phyloP scores from a whole-genome alignment of 164 flowering plant species.

The Vitis rotundifolia region DNA sequence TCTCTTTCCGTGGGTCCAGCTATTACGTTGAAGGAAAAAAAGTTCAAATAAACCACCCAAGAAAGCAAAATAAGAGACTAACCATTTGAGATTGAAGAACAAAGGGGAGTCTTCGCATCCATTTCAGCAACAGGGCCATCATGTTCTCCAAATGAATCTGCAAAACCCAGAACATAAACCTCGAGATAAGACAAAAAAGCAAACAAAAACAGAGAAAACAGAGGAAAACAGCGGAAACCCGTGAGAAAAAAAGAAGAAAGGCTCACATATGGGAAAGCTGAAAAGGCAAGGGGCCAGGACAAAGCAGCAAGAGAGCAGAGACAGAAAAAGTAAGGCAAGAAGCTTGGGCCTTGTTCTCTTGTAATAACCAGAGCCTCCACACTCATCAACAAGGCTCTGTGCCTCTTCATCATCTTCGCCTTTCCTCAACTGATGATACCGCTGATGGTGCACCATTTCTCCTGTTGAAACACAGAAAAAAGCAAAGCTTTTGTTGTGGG shows the following conservation, averaged over 20 bases:
- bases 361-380: conserved; percentile 30
- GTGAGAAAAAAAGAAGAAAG: too few relatives aligned
- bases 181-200: conserved; percentile 12
- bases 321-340: conserved; percentile 48
- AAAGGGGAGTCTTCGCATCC: conserved; percentile 26
- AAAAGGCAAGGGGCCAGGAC: conserved; percentile 47
- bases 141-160: conserved; percentile 54
- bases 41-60: background rate
- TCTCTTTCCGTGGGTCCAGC: background rate
- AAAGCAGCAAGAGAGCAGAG: conserved; percentile 55
- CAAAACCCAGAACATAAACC: conserved; percentile 13
- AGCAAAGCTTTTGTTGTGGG: background rate
- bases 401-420: conserved; percentile 29
- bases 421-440: conserved; percentile 37
- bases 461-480: background rate
- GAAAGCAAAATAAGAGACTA: conserved; percentile 5
- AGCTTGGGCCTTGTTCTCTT: conserved; percentile 57
- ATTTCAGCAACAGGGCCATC: conserved; percentile 19
- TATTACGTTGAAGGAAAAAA: background rate
- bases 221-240: conserved; percentile 6
- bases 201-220: conserved; percentile 41
- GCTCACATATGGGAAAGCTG: conserved; percentile 1
- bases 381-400: conserved; percentile 27
- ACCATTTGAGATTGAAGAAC: conserved; percentile 63
- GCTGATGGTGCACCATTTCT: conserved; percentile 54